Evolutionary conservation across 139 green algal species (phyloP).

Genomic region (Spirogloea muscicola): DNA sequence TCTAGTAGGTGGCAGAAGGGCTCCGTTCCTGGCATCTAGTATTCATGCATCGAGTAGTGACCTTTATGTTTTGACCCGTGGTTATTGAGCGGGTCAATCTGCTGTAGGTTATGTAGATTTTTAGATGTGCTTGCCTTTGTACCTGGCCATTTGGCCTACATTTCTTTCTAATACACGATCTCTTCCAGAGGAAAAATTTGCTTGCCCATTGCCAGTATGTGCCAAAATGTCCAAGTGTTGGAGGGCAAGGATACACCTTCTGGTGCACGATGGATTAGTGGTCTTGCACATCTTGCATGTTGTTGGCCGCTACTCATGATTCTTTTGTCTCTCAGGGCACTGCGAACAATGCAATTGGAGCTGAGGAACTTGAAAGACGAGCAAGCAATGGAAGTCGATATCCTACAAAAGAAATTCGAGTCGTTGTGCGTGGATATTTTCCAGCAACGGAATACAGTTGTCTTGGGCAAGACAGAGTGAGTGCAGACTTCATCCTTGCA

Average conservation of each 20-base stretch:
- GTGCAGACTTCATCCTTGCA: neutral
- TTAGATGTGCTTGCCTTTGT: no score
- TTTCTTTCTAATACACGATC: no score
- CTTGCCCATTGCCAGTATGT: conserved; percentile 1
- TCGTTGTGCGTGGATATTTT: neutral
- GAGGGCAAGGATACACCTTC: no score
- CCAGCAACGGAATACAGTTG: neutral
- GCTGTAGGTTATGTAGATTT: no score
- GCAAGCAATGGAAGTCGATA: neutral
- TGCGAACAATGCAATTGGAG: conserved; percentile 10
- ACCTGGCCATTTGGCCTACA: no score
- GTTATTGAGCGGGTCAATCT: no score
- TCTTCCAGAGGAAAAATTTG: no score
- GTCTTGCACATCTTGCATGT: neutral
- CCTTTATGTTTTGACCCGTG: no score
- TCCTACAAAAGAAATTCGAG: neutral
- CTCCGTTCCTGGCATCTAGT: no score
- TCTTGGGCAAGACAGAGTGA: conserved; percentile 15
- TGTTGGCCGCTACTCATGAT: neutral
- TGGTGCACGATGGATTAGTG: neutral
- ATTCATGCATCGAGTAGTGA: no score
- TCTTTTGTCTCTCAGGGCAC: conserved; percentile 13
- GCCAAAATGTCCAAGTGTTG: neutral
- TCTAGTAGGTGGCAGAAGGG: no score
- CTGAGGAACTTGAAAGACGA: neutral